phyloP scores from a whole-genome alignment of 495 filamentous ascomycete species.

The Neurospora sp. region DNA sequence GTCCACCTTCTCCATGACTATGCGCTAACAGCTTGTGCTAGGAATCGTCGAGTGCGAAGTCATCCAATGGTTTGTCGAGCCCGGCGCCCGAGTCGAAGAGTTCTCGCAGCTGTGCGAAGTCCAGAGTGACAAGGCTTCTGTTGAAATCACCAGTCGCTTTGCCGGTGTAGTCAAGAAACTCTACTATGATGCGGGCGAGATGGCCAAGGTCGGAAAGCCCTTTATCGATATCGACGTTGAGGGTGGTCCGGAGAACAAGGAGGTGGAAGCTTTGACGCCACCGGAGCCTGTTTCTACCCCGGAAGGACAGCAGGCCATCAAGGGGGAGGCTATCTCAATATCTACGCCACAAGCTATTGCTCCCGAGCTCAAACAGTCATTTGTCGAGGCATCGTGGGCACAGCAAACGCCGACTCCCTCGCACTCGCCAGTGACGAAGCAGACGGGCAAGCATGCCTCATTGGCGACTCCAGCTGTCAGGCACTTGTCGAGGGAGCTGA shows the following conservation, averaged over 20 bases:
- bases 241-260: slow-evolving; percentile 39
- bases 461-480: slow-evolving; percentile 91
- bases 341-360: not conserved
- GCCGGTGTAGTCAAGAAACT: slow-evolving; percentile 94
- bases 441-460: slow-evolving; percentile 47
- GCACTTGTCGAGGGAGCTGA: slow-evolving; percentile 67
- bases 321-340: not conserved
- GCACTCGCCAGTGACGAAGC: slow-evolving; percentile 1
- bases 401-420: slow-evolving; percentile 3
- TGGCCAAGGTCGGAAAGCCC: slow-evolving; percentile 85
- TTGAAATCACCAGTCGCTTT: slow-evolving; percentile 94
- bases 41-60: slow-evolving; percentile 97
- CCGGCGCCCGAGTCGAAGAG: slow-evolving; percentile 90
- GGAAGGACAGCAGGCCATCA: not conserved
- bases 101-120: slow-evolving; percentile 98
- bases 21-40: slow-evolving; percentile 21
- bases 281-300: slow-evolving; percentile 15
- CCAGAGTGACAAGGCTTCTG: slow-evolving; percentile 96
- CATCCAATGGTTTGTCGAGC: slow-evolving; percentile 99
- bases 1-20: not conserved
- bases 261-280: slow-evolving; percentile 30
- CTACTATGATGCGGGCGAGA: slow-evolving; percentile 90
- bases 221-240: slow-evolving; percentile 69
- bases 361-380: not conserved
- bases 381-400: not conserved